Percentiles rank a stretch among this genome's conserved stretches.
phyloP scores from a whole-genome alignment of 495 filamentous ascomycete genomes.

The Thermothielavioides terrestris region DNA sequence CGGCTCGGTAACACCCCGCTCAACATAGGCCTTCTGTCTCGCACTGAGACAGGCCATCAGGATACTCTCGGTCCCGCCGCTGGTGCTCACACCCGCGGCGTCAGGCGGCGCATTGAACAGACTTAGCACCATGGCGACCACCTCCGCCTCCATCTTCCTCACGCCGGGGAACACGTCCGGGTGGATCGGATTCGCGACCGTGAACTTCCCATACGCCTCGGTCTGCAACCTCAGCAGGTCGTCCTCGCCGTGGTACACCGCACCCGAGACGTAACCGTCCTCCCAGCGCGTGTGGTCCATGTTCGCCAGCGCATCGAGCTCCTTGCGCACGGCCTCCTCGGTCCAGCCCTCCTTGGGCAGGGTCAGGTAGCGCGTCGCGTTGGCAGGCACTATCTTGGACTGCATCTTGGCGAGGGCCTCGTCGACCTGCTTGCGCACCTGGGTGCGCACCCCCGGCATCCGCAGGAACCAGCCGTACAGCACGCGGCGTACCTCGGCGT shows the following conservation, averaged over 20 bases:
- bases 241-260: constrained; percentile 92
- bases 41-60: constrained; percentile 87
- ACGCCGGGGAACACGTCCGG: constrained; percentile 98
- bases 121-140: constrained; percentile 89
- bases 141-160: constrained; percentile 97
- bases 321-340: constrained; percentile 65
- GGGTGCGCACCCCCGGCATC: constrained; percentile 69
- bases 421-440: constrained; percentile 73
- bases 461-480: constrained; percentile 81
- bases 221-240: constrained; percentile 76
- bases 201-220: constrained; percentile 87
- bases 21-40: constrained; percentile 74
- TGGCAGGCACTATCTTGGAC: constrained; percentile 68
- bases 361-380: constrained; percentile 60
- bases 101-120: constrained; percentile 85
- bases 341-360: constrained; percentile 84
- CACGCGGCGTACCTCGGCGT: constrained; percentile 56
- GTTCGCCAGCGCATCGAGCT: constrained; percentile 66
- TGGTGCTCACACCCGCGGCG: constrained; percentile 82
- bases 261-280: constrained; percentile 87
- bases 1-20: constrained; percentile 82
- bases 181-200: constrained; percentile 96
- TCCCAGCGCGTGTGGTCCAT: constrained; percentile 97
- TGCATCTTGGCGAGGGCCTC: constrained; percentile 70
- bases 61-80: constrained; percentile 92